phyloP scores from a whole-genome alignment of 805 yeast genomes.

The Candida broadrunensis region DNA sequence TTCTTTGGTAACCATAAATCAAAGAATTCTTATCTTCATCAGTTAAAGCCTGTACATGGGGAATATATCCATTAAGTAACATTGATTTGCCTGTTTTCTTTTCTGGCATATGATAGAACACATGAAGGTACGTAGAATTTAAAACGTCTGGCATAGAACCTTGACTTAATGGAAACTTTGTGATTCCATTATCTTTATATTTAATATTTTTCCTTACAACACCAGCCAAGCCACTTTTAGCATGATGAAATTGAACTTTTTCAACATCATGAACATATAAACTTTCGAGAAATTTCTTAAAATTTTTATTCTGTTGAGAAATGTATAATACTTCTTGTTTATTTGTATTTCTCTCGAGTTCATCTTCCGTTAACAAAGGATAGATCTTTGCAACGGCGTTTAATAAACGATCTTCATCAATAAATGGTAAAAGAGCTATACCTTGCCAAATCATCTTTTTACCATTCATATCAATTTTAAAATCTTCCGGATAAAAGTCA shows the following conservation, averaged over 20 bases:
- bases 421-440: slow-evolving; percentile 84
- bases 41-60: slow-evolving; percentile 58
- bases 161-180: slow-evolving; percentile 46
- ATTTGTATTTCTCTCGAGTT: slow-evolving; percentile 63
- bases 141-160: slow-evolving; percentile 45
- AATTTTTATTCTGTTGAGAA: slow-evolving; percentile 59
- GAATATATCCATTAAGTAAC: slow-evolving; percentile 74
- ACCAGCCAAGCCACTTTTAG: slow-evolving; percentile 60
- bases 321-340: slow-evolving; percentile 69
- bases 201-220: slow-evolving; percentile 32
- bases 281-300: slow-evolving; percentile 28
- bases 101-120: slow-evolving; percentile 61
- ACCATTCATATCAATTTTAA: slow-evolving; percentile 93
- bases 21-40: slow-evolving; percentile 68
- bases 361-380: slow-evolving; percentile 60
- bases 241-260: slow-evolving; percentile 42
- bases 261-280: slow-evolving; percentile 40
- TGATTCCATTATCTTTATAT: slow-evolving; percentile 32
- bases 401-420: slow-evolving; percentile 75
- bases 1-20: slow-evolving; percentile 36
- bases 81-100: slow-evolving; percentile 70
- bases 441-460: slow-evolving; percentile 96
- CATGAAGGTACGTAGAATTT: slow-evolving; percentile 36
- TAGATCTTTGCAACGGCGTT: slow-evolving; percentile 66
- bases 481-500: slow-evolving; percentile 87